Conservation (phyloP, 352 stramenopile genomes). For the Pythium dissotocum region DNA sequence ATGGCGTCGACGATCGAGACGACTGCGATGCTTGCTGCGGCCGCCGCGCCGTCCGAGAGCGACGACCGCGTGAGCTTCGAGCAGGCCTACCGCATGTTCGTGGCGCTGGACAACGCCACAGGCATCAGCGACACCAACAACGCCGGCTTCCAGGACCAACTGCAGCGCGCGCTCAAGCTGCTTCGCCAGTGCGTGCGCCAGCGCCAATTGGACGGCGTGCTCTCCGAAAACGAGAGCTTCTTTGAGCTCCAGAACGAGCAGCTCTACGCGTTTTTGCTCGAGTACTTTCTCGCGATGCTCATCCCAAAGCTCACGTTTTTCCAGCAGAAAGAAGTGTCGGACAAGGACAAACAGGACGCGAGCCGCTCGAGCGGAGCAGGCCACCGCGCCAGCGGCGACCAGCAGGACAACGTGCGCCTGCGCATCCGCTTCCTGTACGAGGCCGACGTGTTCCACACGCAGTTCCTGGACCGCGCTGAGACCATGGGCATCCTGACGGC, state of each 20-base stretch:
- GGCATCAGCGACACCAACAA: slow-evolving; percentile 42
- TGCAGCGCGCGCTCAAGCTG: slow-evolving; percentile 34
- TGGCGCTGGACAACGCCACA: slow-evolving; percentile 43
- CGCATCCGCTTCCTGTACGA: slow-evolving; percentile 71
- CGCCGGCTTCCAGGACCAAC: slow-evolving; percentile 49
- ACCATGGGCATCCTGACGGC: slow-evolving; percentile 56
- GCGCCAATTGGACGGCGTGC: slow-evolving; percentile 60
- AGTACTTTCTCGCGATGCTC: slow-evolving; percentile 83
- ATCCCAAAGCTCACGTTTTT: slow-evolving; percentile 78
- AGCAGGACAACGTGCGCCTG: slow-evolving; percentile 62
- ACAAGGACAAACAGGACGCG: not conserved
- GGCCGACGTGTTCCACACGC: slow-evolving; percentile 72
- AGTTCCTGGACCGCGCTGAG: slow-evolving; percentile 77
- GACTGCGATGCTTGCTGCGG: not conserved
- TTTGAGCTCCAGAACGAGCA: slow-evolving; percentile 82
- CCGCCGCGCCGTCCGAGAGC: not conserved
- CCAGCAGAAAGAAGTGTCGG: slow-evolving; percentile 25
- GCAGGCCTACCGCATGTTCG: slow-evolving; percentile 42
- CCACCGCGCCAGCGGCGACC: slow-evolving; percentile 32
- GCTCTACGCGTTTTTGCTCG: slow-evolving; percentile 78
- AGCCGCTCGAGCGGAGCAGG: not conserved
- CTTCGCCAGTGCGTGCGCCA: slow-evolving; percentile 48
- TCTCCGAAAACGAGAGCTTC: slow-evolving; percentile 74
- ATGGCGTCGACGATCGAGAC: slow-evolving; percentile 14
- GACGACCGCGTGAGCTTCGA: slow-evolving; percentile 43